Conservation (phyloP, 805 yeast species). For the Metschnikowia baotianmanensis region DNA sequence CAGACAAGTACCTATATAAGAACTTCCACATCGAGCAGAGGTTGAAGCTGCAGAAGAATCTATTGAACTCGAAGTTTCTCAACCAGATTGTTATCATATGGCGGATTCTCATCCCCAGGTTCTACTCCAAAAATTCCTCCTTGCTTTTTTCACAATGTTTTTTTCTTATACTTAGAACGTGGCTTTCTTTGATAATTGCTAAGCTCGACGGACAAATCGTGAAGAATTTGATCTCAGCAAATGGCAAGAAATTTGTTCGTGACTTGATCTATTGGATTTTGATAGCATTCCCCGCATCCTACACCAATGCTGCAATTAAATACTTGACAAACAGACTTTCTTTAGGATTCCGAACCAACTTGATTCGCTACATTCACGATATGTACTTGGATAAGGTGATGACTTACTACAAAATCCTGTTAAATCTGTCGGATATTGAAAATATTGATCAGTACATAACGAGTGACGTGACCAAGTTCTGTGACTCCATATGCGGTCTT, state of each 20-base stretch:
- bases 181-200: conserved; percentile 82
- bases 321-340: conserved; percentile 74
- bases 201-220: conserved; percentile 91
- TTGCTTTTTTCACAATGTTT: conserved; percentile 67
- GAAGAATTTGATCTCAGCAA: conserved; percentile 79
- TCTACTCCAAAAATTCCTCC: conserved; percentile 64
- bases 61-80: conserved; percentile 60
- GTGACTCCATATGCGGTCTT: conserved; percentile 76
- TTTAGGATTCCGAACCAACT: conserved; percentile 77
- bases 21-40: conserved; percentile 38
- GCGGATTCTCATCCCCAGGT: conserved; percentile 76
- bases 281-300: conserved; percentile 90
- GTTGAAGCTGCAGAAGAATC: conserved; percentile 27
- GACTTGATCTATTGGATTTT: conserved; percentile 85
- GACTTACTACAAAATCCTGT: conserved; percentile 79
- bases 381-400: conserved; percentile 76
- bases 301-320: conserved; percentile 86
- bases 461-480: conserved; percentile 76
- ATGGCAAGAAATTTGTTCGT: conserved; percentile 67
- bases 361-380: conserved; percentile 86
- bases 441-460: conserved; percentile 87
- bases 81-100: conserved; percentile 74
- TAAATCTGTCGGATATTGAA: conserved; percentile 51
- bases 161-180: conserved; percentile 77
- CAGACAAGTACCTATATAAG: conserved; percentile 53